Base-by-base conservation (phyloP, 345 rosid genomes). In the Lenwebbia sp. region DNA sequence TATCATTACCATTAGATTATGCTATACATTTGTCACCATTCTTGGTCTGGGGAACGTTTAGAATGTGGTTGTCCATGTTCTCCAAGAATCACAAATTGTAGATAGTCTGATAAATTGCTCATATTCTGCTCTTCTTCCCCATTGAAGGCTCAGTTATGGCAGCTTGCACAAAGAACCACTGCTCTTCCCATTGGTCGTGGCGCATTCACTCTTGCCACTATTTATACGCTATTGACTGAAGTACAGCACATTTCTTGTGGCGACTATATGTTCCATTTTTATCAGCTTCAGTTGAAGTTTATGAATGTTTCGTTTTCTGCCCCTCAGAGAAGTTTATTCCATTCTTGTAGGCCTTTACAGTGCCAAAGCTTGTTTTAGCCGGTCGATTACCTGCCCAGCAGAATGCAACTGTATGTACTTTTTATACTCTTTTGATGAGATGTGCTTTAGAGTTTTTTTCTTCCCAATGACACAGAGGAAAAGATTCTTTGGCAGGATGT, bases 341-440 rank as follows among this genome's bases (percentile, higher is more conserved):
- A 37, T 70, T 70, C 14, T 70, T 70, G 81, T 83, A 97, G 99
- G 98, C 96, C 83, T 97, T 97, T 90, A 94, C 96, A 50, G 98
- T 95, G 83, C 99, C 99, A 84, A 96, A 95, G 95, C 98, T 97
- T 94, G 98, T 95, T 86, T 92, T 97, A 90, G 97, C 98, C 51
- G 99, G 99, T 91, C 99, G 96, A 85, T 91, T 96, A 91, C 99
- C 98, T 86, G 94, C 99, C 86, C 99, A 96, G 89, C 99, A 96
- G 90, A 96, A 97, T 93, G 99, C 99, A 88, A 96, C 96, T 81
- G 99, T 97, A 95, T n/a, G 99, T 93, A 83, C 49, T 54, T 53
- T 53, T 85, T 82, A 47, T 82, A 52, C 85, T 85, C 84, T 78
- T 54, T 62, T 82, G 33, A 50, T 52, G 41, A 47, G 41, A 44